Conservation (phyloP, 2,329 filamentous ascomycete genomes). For the Stromatinia cepivora region DNA sequence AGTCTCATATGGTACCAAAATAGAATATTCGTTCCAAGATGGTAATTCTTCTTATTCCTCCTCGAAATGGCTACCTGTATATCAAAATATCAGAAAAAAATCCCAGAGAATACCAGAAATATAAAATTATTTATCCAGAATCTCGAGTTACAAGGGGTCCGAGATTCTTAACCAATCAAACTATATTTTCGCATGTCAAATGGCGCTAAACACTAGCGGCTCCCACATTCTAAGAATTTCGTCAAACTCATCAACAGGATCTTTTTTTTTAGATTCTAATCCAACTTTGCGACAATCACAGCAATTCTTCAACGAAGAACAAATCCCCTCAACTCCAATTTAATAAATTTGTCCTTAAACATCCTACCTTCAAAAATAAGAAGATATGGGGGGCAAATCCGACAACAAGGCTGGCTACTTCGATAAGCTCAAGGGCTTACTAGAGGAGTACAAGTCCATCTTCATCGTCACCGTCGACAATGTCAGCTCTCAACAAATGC, state of each 20-base stretch:
- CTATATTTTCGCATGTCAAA: background rate
- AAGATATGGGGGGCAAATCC: conserved; percentile 98
- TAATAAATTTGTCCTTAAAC: conserved; percentile 75
- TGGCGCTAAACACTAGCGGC: conserved; percentile 18
- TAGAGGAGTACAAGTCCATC: conserved; percentile 95
- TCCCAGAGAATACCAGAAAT: background rate
- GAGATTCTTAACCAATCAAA: conserved; percentile 10
- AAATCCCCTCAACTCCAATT: conserved; percentile 30
- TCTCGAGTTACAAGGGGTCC: conserved; percentile 14
- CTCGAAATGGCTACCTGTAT: background rate
- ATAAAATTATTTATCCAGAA: conserved; percentile 1
- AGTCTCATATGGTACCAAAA: too few species aligned
- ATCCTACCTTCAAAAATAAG: conserved; percentile 94
- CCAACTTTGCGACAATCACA: conserved; percentile 18
- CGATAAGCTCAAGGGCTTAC: conserved; percentile 97
- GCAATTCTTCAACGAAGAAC: conserved; percentile 24
- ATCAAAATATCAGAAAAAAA: background rate
- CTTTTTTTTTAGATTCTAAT: background rate
- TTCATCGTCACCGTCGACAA: conserved; percentile 99
- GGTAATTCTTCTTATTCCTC: background rate
- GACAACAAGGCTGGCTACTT: conserved; percentile 96
- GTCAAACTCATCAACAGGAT: conserved; percentile 18
- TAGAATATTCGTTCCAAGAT: background rate
- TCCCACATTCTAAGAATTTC: conserved; percentile 23
- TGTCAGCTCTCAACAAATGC: conserved; percentile 99